These are phyloP conservation scores for Mortierella sp. DNA, from an alignment of 371 early-diverging fungal species.

Conservation along the genomic window DNA sequence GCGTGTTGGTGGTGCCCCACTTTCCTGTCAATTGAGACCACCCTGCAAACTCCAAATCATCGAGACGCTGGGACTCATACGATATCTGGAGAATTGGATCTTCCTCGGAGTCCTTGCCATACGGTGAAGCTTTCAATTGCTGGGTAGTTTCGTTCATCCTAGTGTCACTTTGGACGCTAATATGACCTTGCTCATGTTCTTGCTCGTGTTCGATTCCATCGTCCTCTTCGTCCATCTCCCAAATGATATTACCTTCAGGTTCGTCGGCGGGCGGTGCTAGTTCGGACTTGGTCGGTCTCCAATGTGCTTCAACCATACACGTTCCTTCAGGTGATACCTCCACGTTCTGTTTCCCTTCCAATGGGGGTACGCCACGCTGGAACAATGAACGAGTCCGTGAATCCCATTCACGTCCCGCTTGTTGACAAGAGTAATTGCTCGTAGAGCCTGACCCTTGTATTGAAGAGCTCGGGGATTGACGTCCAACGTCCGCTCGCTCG, in stretches of 20 bases:
- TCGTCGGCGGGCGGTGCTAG: not conserved
- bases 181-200: not conserved
- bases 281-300: not conserved
- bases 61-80: conserved; percentile 28
- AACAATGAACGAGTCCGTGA: not conserved
- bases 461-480: no score
- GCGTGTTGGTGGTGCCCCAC: no score
- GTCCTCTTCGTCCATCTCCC: conserved; percentile 33
- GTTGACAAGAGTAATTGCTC: no score
- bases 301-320: no score
- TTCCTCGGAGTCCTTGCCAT: not conserved
- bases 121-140: no score
- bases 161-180: not conserved
- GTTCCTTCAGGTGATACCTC: not conserved
- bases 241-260: conserved; percentile 17
- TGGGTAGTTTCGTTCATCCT: no score
- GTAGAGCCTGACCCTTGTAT: no score
- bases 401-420: no score
- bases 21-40: conserved; percentile 18
- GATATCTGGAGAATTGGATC: not conserved
- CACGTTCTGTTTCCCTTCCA: not conserved
- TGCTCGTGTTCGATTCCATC: not conserved
- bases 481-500: no score
- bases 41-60: conserved; percentile 31
- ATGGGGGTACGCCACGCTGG: not conserved